These are phyloP conservation scores for Curvularia sp. DNA, from an alignment of 2,329 filamentous ascomycete genomes.

Conservation along the genomic window DNA sequence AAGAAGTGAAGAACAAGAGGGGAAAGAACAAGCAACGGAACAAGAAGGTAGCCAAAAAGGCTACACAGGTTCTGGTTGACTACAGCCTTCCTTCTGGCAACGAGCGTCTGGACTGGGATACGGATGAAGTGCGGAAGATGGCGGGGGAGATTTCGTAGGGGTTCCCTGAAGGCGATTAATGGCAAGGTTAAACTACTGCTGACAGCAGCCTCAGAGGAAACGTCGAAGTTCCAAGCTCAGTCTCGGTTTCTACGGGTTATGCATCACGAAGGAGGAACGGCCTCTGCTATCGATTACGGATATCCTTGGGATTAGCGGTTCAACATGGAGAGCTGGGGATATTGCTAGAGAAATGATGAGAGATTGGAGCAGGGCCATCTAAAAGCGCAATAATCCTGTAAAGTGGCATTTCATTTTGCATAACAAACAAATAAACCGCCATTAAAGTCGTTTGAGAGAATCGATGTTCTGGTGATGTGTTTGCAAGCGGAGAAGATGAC, in stretches of 20 bases:
- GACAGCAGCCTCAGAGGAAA: neutral
- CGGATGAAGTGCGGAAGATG: constrained; percentile 30
- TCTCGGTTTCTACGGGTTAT: neutral
- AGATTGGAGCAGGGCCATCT: neutral
- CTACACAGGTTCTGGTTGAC: constrained; percentile 11
- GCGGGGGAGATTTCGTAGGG: constrained; percentile 30
- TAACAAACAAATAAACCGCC: neutral
- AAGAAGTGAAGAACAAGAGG: neutral
- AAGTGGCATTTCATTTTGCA: neutral
- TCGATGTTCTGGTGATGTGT: neutral
- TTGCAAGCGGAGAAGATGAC: neutral
- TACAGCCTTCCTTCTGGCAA: constrained; percentile 22
- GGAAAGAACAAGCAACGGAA: neutral
- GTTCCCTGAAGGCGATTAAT: neutral
- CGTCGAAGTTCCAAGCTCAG: neutral
- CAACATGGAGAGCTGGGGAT: neutral
- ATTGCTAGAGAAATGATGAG: neutral
- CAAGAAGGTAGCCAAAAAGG: neutral
- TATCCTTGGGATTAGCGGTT: neutral
- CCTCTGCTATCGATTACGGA: neutral
- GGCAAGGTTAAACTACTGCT: neutral
- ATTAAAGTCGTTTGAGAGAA: neutral
- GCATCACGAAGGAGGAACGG: neutral
- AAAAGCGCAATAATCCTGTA: neutral
- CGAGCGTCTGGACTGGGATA: constrained; percentile 35